Evolutionary conservation across 192 early-diverging fungal species (phyloP).

Genomic region (Phycomyces blakesleeanus): DNA sequence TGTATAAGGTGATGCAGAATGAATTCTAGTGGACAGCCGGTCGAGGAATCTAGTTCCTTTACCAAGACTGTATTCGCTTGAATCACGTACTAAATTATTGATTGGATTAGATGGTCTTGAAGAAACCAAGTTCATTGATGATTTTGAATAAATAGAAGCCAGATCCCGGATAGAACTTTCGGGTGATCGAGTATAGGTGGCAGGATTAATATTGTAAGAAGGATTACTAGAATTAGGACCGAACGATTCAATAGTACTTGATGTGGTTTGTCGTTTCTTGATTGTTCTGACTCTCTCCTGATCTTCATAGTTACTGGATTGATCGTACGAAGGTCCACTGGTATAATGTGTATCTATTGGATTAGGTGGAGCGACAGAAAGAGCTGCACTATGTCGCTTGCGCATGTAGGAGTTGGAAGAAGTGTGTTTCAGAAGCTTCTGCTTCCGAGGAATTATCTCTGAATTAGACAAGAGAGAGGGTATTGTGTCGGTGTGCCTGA

Average conservation of each 20-base stretch:
- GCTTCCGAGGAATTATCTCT: background rate
- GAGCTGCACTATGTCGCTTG: constrained; percentile 16
- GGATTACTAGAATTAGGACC: background rate
- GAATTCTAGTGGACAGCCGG: background rate
- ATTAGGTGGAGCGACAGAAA: constrained; percentile 1
- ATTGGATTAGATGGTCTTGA: background rate
- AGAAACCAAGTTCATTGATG: background rate
- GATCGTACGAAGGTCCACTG: background rate
- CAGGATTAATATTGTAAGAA: background rate
- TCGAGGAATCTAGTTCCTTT: background rate
- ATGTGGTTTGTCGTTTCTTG: background rate
- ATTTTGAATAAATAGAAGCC: background rate
- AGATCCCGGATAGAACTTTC: background rate
- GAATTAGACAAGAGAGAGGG: constrained; percentile 4
- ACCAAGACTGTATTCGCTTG: background rate
- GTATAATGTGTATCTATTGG: background rate
- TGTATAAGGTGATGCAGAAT: background rate
- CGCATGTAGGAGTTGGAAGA: background rate
- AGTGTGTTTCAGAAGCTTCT: background rate
- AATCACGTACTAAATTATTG: background rate
- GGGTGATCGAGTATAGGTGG: background rate
- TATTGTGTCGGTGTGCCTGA: constrained; percentile 5
- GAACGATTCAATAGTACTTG: background rate
- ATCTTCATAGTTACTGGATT: background rate
- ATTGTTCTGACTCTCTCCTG: background rate